Evolutionary conservation across 768 basidiomycete species (phyloP).

Genomic region (Xanthoconium purpureum): DNA sequence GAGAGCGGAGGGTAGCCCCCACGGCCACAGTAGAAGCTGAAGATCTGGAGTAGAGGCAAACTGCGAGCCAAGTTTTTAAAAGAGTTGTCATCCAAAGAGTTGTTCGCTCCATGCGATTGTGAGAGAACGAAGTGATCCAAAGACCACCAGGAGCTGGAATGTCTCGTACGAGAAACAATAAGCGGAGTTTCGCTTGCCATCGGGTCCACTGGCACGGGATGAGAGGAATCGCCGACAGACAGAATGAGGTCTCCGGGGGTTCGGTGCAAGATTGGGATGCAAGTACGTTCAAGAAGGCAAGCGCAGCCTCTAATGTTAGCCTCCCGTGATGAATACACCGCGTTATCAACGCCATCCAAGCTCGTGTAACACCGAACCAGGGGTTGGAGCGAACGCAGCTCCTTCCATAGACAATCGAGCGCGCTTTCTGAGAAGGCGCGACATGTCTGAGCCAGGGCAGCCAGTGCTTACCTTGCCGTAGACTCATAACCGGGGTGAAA

Average conservation of each 20-base stretch:
- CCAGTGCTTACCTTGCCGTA: background rate
- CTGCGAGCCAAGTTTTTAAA: slow-evolving; percentile 3
- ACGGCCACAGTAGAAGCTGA: slow-evolving; percentile 4
- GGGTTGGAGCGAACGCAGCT: slow-evolving; percentile 6
- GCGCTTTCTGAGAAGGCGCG: slow-evolving; percentile 7
- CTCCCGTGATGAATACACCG: background rate
- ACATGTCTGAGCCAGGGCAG: slow-evolving; percentile 10
- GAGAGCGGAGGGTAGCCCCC: slow-evolving; percentile 3
- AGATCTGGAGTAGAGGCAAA: slow-evolving; percentile 5
- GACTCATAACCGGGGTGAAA: background rate
- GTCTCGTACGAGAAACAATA: background rate
- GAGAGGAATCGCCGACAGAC: background rate
- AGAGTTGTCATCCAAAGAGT: slow-evolving; percentile 6
- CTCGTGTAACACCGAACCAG: slow-evolving; percentile 9
- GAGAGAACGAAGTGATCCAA: no score
- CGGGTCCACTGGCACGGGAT: no score
- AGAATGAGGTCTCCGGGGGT: background rate
- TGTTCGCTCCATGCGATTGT: background rate
- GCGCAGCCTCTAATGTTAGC: background rate
- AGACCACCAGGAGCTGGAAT: background rate
- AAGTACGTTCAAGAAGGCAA: background rate
- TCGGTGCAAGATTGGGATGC: background rate
- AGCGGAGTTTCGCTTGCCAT: no score
- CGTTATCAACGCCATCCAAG: background rate
- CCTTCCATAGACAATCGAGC: slow-evolving; percentile 11